These are phyloP conservation scores for Candida palmyrensis DNA, from an alignment of 805 yeast genomes.

Conservation along the genomic window DNA sequence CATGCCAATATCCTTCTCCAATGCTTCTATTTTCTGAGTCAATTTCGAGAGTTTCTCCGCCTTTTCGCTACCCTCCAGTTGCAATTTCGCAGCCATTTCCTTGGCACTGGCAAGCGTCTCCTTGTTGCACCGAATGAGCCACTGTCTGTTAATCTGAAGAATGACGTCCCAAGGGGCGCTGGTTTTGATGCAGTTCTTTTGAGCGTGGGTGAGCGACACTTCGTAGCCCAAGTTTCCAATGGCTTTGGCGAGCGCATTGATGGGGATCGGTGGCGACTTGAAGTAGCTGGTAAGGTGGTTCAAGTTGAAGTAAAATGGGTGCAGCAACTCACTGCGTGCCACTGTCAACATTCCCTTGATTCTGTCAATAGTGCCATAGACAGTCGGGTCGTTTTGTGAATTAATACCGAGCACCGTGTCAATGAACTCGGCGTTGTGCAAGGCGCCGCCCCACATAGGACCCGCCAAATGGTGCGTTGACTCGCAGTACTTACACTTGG, in stretches of 20 bases:
- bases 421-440: slow-evolving; percentile 70
- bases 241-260: slow-evolving; percentile 68
- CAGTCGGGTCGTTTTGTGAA: slow-evolving; percentile 42
- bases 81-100: slow-evolving; percentile 5
- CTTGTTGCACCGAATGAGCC: slow-evolving; percentile 37
- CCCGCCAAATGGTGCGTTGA: slow-evolving; percentile 77
- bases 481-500: slow-evolving; percentile 66
- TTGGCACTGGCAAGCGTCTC: slow-evolving; percentile 18
- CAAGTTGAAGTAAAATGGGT: slow-evolving; percentile 80
- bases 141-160: slow-evolving; percentile 67
- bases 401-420: slow-evolving; percentile 56
- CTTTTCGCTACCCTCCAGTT: slow-evolving; percentile 8
- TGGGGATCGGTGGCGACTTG: slow-evolving; percentile 80
- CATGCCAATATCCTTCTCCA: slow-evolving; percentile 26
- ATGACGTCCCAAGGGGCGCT: slow-evolving; percentile 80
- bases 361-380: slow-evolving; percentile 76
- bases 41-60: slow-evolving; percentile 8
- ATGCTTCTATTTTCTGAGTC: slow-evolving; percentile 14
- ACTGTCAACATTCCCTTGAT: slow-evolving; percentile 90
- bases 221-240: slow-evolving; percentile 77
- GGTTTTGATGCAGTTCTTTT: slow-evolving; percentile 81
- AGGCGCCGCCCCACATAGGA: slow-evolving; percentile 89
- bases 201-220: slow-evolving; percentile 86
- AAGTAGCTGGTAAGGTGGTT: slow-evolving; percentile 69
- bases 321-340: slow-evolving; percentile 62